Evolutionary conservation across 2,329 filamentous ascomycete species (phyloP), one percentile per base, ranked within the genome.

Genomic region (Paecilomyces sp.): DNA sequence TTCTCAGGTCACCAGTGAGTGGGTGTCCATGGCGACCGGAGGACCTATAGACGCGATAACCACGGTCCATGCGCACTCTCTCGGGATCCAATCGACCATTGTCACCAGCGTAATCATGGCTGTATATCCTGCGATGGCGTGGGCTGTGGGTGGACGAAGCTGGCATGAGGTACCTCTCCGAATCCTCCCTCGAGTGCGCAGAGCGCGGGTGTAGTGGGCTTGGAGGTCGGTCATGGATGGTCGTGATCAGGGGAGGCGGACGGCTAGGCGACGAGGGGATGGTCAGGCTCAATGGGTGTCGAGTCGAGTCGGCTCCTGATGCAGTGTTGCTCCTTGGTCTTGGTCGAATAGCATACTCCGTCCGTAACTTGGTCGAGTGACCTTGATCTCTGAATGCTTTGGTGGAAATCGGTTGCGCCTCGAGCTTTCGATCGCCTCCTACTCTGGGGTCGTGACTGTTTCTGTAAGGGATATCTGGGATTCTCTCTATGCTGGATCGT

Each of bases 321-420:
- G 66, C 59, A 5, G 74, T 76, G 53, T 67, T 74, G 62, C 74
- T 75, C 57, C 74, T 67, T 52, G 67, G 68, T 54, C 72, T 67
- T 12, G 74, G 70, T 33, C 74, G 72, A 51, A 76, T 66, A 7
- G 70, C 65, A 62, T 77, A 77, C 57, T 74, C 72, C 7, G 74
- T 75, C 41, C 71, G 66, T 34, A 70, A 63, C 58, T 72, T 74
- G 30, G 70, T 65, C 15, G 71, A 64, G 3, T 72, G 66, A 8
- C 67, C 66, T 11, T 68, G 62, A 41, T 72, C 71, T 55, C 66
- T 69, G 57, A 72, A 71, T 33, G 70, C 68, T 30, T 68, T 69
- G 4, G 71, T 69, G 2, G 72, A 69, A 24, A 74, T 65, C 2
- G 68, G 71, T 31, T 71, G 72, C 13, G 66, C 71, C 59, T 76